These are phyloP conservation scores for Leccinum incarnatum DNA, from an alignment of 768 basidiomycete genomes.

Conservation along the genomic window DNA sequence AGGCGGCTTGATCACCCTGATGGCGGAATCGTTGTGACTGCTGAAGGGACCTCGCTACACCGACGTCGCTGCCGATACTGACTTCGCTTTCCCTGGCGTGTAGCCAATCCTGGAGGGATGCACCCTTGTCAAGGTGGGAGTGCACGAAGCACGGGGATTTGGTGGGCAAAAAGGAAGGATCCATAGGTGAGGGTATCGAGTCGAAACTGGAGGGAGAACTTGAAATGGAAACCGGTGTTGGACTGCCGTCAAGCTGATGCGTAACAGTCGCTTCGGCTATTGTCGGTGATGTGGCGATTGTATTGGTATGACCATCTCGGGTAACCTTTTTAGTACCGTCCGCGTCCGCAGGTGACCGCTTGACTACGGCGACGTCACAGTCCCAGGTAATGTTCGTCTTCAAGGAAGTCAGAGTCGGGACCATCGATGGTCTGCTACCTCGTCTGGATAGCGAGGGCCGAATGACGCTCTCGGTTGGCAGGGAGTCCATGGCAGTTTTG, in stretches of 20 bases:
- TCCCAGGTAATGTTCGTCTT: constrained; percentile 36
- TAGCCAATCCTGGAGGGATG: constrained; percentile 76
- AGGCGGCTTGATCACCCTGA: constrained; percentile 3
- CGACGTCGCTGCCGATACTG: constrained; percentile 36
- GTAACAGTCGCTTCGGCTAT: constrained; percentile 16
- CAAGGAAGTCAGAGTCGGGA: constrained; percentile 25
- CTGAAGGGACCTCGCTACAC: constrained; percentile 51
- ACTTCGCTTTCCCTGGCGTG: constrained; percentile 33
- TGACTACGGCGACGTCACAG: constrained; percentile 34
- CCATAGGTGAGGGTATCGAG: constrained; percentile 27
- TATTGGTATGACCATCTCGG: neutral
- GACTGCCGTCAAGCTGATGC: constrained; percentile 11
- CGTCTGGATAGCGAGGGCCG: constrained; percentile 40
- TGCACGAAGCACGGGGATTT: constrained; percentile 91
- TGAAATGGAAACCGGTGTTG: constrained; percentile 21
- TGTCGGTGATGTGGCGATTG: constrained; percentile 19
- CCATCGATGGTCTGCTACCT: constrained; percentile 29
- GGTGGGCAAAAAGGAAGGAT: constrained; percentile 18
- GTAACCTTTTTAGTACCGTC: constrained; percentile 20
- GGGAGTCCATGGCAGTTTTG: constrained; percentile 7
- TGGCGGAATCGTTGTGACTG: constrained; percentile 14
- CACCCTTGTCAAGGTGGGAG: constrained; percentile 82
- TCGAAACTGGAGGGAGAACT: constrained; percentile 30
- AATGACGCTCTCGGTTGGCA: constrained; percentile 21
- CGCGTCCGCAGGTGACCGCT: constrained; percentile 24